These are phyloP conservation scores for Ustanciosporium gigantosporum DNA, from an alignment of 1,284 basidiomycete species.

Conservation along the genomic window DNA sequence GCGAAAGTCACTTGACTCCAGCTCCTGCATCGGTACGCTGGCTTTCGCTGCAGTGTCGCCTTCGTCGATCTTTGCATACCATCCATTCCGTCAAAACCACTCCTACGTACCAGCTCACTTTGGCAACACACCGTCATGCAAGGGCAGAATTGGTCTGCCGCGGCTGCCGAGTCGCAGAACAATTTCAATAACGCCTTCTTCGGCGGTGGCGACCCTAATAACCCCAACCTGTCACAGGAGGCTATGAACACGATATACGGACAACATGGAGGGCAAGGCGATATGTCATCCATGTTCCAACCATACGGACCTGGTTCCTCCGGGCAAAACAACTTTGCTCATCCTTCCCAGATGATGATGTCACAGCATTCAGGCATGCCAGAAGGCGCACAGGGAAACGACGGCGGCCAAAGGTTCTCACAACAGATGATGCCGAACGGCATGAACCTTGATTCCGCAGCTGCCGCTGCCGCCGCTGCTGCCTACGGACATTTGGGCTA, in stretches of 20 bases:
- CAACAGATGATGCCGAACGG: constrained; percentile 10
- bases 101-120: too few species aligned
- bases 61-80: too few species aligned
- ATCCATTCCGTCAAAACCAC: too few species aligned
- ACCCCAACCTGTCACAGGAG: constrained; percentile 17
- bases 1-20: too few species aligned
- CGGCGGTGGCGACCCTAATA: constrained; percentile 6
- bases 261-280: constrained; percentile 8
- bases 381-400: background rate
- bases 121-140: constrained; percentile 9
- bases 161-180: constrained; percentile 12
- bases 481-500: constrained; percentile 39
- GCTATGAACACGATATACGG: constrained; percentile 22
- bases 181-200: constrained; percentile 24
- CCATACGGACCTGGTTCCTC: constrained; percentile 13
- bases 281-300: constrained; percentile 9
- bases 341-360: constrained; percentile 27
- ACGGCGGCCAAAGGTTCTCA: constrained; percentile 7
- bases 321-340: constrained; percentile 8
- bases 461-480: constrained; percentile 38
- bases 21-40: too few species aligned
- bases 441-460: constrained; percentile 18
- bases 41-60: too few species aligned
- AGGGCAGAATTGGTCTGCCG: constrained; percentile 20
- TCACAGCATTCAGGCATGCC: constrained; percentile 4